Evolutionary conservation across 2,329 filamentous ascomycete genomes (phyloP), one percentile per base, ranked within the genome.

Genomic region (Fusarium ramigenum): DNA sequence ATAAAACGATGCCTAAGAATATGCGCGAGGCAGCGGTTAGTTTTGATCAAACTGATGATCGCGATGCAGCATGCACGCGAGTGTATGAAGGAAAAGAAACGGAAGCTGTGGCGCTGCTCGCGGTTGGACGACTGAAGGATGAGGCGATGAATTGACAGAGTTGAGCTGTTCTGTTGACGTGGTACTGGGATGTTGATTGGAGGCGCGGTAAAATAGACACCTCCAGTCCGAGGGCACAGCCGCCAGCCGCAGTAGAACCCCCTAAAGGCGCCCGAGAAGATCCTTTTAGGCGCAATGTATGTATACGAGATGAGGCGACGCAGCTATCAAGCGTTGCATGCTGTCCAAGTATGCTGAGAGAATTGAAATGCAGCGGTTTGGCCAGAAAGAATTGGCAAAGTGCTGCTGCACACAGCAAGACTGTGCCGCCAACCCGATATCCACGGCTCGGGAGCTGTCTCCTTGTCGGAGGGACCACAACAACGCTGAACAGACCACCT

Each of bases 161-260:
- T 66, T 77, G 46, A 67, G 63, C 53, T 65, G 63, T 63, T 63
- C 36, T 69, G 67, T 63, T 75, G 73, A 25, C 60, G 44, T 44
- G 58, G 69, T 70, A 66, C 73, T 71, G 61, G 76, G 73, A 62
- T 77, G 52, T 66, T 68, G 46, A 73, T 76, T 72, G 73, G 66
- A 54, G 70, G 73, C 73, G 76, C 75, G 73, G 75, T 72, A 78
- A 77, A 70, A 72, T 70, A 66, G 63, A 56, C 64, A 69, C 63
- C 66, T 75, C 69, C 63, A 75, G 62, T 47, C 72, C 64, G 60
- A 63, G 54, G 37, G 54, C 69, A 18, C 61, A 64, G 60, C 59
- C 74, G 71, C 64, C 72, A 75, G 72, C 62, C 66, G 70, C 71
- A 76, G 62, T 37, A 58, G 46, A 66, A 59, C 62, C 34, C 72